phyloP scores from a whole-genome alignment of 371 early-diverging fungal genomes.

The Syncephalastrum racemosum region DNA sequence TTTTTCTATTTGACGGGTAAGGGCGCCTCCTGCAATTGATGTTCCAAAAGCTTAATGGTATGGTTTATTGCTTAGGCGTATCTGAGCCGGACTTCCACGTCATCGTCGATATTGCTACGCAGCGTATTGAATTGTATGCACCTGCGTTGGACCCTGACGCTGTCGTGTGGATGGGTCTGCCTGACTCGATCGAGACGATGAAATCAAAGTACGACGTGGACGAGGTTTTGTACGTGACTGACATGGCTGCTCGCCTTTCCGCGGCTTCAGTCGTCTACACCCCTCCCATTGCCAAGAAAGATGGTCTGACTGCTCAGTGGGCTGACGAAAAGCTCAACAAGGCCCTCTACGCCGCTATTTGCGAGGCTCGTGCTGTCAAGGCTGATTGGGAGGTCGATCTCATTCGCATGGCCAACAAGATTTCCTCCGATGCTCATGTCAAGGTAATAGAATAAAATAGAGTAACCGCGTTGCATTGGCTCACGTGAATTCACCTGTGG shows the following conservation, averaged over 20 bases:
- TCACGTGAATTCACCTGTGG: not conserved
- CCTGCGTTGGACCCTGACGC: slow-evolving; percentile 72
- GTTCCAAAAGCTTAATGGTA: not conserved
- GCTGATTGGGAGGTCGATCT: slow-evolving; percentile 71
- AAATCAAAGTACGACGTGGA: slow-evolving; percentile 63
- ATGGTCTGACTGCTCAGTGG: slow-evolving; percentile 10
- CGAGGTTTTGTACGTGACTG: slow-evolving; percentile 52
- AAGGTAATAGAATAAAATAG: slow-evolving; percentile 26
- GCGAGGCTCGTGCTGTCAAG: slow-evolving; percentile 80
- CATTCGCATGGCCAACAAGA: slow-evolving; percentile 75
- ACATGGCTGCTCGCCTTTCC: slow-evolving; percentile 20
- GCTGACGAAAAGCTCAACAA: slow-evolving; percentile 30
- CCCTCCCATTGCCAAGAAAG: slow-evolving; percentile 28
- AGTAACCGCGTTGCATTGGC: not conserved
- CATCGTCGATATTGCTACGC: slow-evolving; percentile 65
- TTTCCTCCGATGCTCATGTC: slow-evolving; percentile 79
- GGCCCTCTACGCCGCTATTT: slow-evolving; percentile 58
- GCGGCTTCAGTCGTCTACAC: slow-evolving; percentile 40
- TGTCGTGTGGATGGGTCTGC: slow-evolving; percentile 85
- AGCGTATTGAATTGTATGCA: slow-evolving; percentile 64
- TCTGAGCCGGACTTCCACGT: slow-evolving; percentile 76
- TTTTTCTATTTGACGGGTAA: slow-evolving; percentile 71
- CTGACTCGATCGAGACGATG: slow-evolving; percentile 51
- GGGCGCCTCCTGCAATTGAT: not conserved
- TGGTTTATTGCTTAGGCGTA: slow-evolving; percentile 44